Evolutionary conservation across 2,329 filamentous ascomycete genomes (phyloP), one percentile per base, ranked within the genome.

Genomic region (Trichoderma breve): DNA sequence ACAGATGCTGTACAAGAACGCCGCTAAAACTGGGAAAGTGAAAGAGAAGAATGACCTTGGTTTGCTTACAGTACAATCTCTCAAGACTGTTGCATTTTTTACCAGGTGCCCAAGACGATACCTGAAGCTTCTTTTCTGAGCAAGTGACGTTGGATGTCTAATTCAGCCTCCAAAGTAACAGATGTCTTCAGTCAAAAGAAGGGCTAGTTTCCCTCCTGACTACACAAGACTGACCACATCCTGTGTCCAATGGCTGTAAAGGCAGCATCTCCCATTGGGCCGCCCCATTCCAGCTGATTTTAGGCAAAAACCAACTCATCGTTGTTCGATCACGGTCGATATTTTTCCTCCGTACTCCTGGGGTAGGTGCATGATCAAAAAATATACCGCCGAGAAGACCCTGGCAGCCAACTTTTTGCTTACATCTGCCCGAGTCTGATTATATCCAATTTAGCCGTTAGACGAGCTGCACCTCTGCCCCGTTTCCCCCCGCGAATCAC

Each of bases 381-480:
- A n/a, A 60, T n/a, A 47, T 47, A 6, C 18, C n/a, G 36, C 18
- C 18, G 18, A 55, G 53, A 57, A 6, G 9, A 53, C 21, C 34
- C 39, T 18, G 62, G 28, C 26, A 64, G 62, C 62, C n/a, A 30
- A 11, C 24, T 4, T 34, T n/a, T 26, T 51, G 43, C 43, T 51
- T 32, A 28, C 32, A 24, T 18, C 53, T 24, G 26, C 18, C n/a
- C 36, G n/a, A 43, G 36, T 32, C 14, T 26, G 26, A 43, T 43
- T 47, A 68, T 60, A 68, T 34, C 65, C 65, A 68, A 68, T 68
- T 68, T 68, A 68, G 65, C 65, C 65, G 65, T 28, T 68, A 47
- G 36, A 68, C 65, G 39, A 60, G 55, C 55, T 34, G 55, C 65
- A 68, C n/a, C 36, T 55, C 47, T 47, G 55, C 34, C 36, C 36